Evolutionary conservation across 225 moss, liverwort and hornwort species (phyloP).

Genomic region (Marchantia paleacea): DNA sequence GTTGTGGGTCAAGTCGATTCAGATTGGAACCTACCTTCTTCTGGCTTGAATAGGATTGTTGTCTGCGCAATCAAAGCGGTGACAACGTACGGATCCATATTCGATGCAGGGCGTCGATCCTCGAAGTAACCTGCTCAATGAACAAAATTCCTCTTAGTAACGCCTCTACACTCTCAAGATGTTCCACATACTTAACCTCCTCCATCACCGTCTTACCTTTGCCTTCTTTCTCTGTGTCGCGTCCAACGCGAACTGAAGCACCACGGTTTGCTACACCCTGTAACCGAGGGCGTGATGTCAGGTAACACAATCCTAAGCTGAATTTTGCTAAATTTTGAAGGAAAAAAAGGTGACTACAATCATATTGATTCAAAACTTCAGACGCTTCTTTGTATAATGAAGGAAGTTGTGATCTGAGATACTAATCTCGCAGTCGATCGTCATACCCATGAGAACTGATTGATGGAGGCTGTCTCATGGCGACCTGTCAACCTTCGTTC

Average conservation of each 20-base stretch:
- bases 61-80: conserved; percentile 75
- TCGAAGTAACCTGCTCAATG: conserved; percentile 64
- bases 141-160: background rate
- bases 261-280: conserved; percentile 91
- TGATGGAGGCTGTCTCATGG: conserved; percentile 90
- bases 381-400: background rate
- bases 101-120: conserved; percentile 83
- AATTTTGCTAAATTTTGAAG: too few species aligned
- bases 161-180: background rate
- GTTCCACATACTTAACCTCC: background rate
- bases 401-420: too few species aligned
- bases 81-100: conserved; percentile 90
- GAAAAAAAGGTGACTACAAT: background rate
- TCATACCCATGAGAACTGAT: conserved; percentile 59
- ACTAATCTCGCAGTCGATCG: background rate
- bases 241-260: conserved; percentile 75
- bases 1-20: too few species aligned
- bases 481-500: conserved; percentile 74
- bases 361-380: background rate
- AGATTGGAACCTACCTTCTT: conserved; percentile 4
- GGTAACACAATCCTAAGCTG: background rate
- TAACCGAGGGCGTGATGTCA: background rate
- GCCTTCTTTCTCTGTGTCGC: conserved; percentile 78
- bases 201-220: conserved; percentile 43
- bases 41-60: conserved; percentile 51